phyloP scores from a whole-genome alignment of 2,329 filamentous ascomycete species.

The Aureobasidium sp. region DNA sequence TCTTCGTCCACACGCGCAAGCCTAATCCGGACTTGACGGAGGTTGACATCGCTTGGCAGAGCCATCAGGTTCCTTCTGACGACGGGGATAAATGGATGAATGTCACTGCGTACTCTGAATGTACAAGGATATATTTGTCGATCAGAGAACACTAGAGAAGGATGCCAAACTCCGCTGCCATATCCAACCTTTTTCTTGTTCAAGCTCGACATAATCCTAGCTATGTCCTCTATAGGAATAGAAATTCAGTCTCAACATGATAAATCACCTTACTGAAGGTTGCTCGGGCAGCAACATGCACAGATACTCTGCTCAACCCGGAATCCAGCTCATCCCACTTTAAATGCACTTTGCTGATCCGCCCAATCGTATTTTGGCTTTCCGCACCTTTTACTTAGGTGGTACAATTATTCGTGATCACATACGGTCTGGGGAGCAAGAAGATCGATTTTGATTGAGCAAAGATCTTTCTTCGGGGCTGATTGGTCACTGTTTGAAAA shows the following conservation, averaged over 20 bases:
- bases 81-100: not conserved
- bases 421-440: not conserved
- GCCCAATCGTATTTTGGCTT: conserved; percentile 4
- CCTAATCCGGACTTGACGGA: conserved; percentile 4
- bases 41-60: conserved; percentile 8
- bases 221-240: not conserved
- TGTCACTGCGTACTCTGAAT: not conserved
- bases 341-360: conserved; percentile 1
- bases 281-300: conserved; percentile 9
- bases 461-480: not conserved
- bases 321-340: not conserved
- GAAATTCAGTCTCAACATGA: not conserved
- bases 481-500: not conserved
- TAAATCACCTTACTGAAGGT: conserved; percentile 6
- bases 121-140: not conserved
- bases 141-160: conserved; percentile 3
- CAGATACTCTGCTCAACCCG: conserved; percentile 4
- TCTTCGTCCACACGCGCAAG: not conserved
- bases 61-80: not conserved
- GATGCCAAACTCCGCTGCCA: not conserved
- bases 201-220: not conserved
- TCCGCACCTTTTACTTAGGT: conserved; percentile 9
- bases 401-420: not conserved
- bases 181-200: not conserved
- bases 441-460: not conserved